Percentiles rank a stretch among this genome's conserved stretches.
Evolutionary conservation across 768 basidiomycete species (phyloP).

Genomic region (Lepiota venenata): DNA sequence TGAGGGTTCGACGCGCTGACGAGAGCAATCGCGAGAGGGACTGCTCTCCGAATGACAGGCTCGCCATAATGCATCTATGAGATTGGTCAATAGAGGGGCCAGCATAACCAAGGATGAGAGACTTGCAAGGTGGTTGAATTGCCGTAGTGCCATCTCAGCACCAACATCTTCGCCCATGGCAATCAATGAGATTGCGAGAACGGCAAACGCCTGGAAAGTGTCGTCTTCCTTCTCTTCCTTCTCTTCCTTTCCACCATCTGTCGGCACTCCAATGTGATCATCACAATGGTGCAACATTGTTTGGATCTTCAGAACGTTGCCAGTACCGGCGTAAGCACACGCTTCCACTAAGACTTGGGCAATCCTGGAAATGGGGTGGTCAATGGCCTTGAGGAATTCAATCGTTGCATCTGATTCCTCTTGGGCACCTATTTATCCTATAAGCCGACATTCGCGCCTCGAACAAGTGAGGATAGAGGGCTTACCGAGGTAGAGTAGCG

Average conservation of each 20-base stretch:
- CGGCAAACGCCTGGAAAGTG: slow-evolving; percentile 88
- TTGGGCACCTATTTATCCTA: slow-evolving; percentile 63
- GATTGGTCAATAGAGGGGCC: not conserved
- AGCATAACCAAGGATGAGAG: not conserved
- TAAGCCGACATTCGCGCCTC: not conserved
- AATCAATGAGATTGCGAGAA: slow-evolving; percentile 89
- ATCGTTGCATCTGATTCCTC: slow-evolving; percentile 93
- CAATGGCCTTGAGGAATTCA: slow-evolving; percentile 89
- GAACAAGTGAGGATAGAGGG: slow-evolving; percentile 3
- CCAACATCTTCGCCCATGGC: slow-evolving; percentile 99
- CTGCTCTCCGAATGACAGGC: slow-evolving; percentile 84
- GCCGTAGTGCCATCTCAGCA: slow-evolving; percentile 94
- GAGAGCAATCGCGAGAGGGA: slow-evolving; percentile 93
- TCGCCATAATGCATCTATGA: slow-evolving; percentile 98
- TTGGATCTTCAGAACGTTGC: slow-evolving; percentile 93
- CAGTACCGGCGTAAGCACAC: slow-evolving; percentile 92
- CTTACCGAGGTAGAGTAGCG: slow-evolving; percentile 86
- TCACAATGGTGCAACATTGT: slow-evolving; percentile 90
- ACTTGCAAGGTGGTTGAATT: slow-evolving; percentile 94
- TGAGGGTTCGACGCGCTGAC: slow-evolving; percentile 96
- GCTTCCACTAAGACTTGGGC: slow-evolving; percentile 91
- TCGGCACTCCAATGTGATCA: slow-evolving; percentile 71
- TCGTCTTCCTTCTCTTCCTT: slow-evolving; percentile 66
- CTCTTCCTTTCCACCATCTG: slow-evolving; percentile 40
- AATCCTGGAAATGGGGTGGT: slow-evolving; percentile 88